These are phyloP conservation scores for Raphanus sativus DNA, from an alignment of 345 rosid species.

Conservation along the genomic window DNA sequence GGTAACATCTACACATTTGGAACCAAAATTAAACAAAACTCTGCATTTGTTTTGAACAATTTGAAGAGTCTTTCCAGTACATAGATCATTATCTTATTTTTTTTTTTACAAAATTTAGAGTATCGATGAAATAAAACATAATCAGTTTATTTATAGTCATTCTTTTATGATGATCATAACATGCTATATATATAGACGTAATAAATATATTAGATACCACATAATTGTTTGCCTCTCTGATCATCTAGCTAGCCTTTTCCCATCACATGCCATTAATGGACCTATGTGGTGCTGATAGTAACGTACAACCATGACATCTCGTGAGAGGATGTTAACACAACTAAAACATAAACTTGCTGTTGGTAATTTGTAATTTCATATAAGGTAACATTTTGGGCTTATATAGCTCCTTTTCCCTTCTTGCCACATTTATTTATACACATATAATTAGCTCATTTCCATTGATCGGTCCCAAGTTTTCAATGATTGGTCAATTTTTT, in stretches of 20 bases:
- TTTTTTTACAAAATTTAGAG: not conserved
- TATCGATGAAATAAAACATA: not conserved
- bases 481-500: constrained; percentile 41
- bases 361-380: constrained; percentile 24
- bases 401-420: not conserved
- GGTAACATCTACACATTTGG: not conserved
- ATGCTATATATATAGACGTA: not conserved
- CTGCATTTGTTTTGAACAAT: not conserved
- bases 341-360: constrained; percentile 16
- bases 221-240: constrained; percentile 21
- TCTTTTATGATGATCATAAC: not conserved
- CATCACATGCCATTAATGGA: constrained; percentile 39
- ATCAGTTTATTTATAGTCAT: not conserved
- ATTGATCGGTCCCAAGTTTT: constrained; percentile 35
- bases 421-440: constrained; percentile 34
- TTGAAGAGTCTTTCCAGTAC: not conserved
- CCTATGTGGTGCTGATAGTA: constrained; percentile 36
- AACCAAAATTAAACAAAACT: not conserved
- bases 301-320: constrained; percentile 35
- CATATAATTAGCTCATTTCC: constrained; percentile 17
- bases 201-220: constrained; percentile 26
- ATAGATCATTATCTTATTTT: not conserved
- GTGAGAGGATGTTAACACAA: constrained; percentile 26
- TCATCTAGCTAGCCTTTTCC: constrained; percentile 21
- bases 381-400: constrained; percentile 29